Evolutionary conservation across 768 basidiomycete species (phyloP).

Genomic region (Phylloporus sp.): DNA sequence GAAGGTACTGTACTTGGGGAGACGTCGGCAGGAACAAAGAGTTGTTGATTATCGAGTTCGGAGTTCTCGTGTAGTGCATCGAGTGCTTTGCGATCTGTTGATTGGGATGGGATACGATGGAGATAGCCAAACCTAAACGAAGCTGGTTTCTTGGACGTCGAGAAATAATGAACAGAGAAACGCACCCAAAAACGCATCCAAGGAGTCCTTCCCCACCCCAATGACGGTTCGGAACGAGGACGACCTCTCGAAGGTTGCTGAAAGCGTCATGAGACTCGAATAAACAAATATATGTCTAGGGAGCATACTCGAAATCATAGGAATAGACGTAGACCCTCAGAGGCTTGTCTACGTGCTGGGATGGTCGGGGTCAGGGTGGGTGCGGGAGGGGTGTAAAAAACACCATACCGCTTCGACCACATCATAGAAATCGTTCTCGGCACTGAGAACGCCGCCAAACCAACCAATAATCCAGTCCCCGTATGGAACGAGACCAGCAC

Average conservation of each 20-base stretch:
- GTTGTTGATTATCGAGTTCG: slow-evolving; percentile 57
- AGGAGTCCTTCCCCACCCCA: slow-evolving; percentile 97
- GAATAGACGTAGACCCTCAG: slow-evolving; percentile 95
- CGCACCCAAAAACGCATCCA: slow-evolving; percentile 93
- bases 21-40: slow-evolving; percentile 71
- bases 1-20: slow-evolving; percentile 11
- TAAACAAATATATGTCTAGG: neutral
- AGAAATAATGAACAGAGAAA: slow-evolving; percentile 10
- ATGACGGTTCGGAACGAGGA: slow-evolving; percentile 90
- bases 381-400: neutral
- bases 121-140: slow-evolving; percentile 73
- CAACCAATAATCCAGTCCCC: slow-evolving; percentile 79
- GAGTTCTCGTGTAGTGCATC: slow-evolving; percentile 47
- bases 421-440: slow-evolving; percentile 95
- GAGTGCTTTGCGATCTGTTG: slow-evolving; percentile 54
- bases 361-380: slow-evolving; percentile 4
- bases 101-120: slow-evolving; percentile 85
- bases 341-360: slow-evolving; percentile 89
- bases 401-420: slow-evolving; percentile 80
- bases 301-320: slow-evolving; percentile 87
- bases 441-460: slow-evolving; percentile 87
- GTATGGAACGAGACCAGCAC: slow-evolving; percentile 92
- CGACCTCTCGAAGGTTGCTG: slow-evolving; percentile 88
- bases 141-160: slow-evolving; percentile 1
- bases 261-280: slow-evolving; percentile 8